phyloP scores from a whole-genome alignment of 768 basidiomycete genomes.

The Pleurotus cornucopiae region DNA sequence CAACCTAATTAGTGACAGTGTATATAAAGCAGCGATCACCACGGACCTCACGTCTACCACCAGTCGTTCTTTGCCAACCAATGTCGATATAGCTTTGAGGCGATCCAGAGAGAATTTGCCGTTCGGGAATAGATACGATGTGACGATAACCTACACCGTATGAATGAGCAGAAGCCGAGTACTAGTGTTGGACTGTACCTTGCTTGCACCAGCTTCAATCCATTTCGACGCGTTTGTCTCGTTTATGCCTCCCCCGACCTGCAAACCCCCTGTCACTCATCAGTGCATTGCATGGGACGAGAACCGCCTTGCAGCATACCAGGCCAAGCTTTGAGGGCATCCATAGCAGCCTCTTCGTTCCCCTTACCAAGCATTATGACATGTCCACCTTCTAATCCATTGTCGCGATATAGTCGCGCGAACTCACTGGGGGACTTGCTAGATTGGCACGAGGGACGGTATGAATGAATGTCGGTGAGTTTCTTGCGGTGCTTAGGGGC shows the following conservation, averaged over 20 bases:
- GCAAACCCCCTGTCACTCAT: constrained; percentile 52
- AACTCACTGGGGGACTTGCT: constrained; percentile 80
- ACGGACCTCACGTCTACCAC: constrained; percentile 92
- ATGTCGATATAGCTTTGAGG: constrained; percentile 53
- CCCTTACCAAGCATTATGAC: constrained; percentile 92
- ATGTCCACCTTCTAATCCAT: constrained; percentile 82
- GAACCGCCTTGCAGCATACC: constrained; percentile 32
- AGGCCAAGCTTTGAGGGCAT: constrained; percentile 83
- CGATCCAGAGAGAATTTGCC: constrained; percentile 74
- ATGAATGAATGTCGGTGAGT: constrained; percentile 8
- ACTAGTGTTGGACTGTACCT: constrained; percentile 36
- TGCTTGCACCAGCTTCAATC: constrained; percentile 87
- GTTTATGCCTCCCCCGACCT: constrained; percentile 92
- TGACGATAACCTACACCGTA: constrained; percentile 82
- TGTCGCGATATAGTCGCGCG: constrained; percentile 68
- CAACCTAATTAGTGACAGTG: not conserved
- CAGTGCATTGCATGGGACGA: not conserved
- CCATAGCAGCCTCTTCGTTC: constrained; percentile 85
- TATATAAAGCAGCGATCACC: not conserved
- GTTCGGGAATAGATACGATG: constrained; percentile 90
- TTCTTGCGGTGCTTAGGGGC: not conserved
- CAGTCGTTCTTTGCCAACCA: constrained; percentile 78
- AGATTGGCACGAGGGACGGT: constrained; percentile 9
- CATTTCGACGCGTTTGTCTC: constrained; percentile 77
- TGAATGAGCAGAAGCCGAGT: too few relatives aligned